Conservation (phyloP, 1,284 basidiomycete genomes). For the Thecaphora frezii region DNA sequence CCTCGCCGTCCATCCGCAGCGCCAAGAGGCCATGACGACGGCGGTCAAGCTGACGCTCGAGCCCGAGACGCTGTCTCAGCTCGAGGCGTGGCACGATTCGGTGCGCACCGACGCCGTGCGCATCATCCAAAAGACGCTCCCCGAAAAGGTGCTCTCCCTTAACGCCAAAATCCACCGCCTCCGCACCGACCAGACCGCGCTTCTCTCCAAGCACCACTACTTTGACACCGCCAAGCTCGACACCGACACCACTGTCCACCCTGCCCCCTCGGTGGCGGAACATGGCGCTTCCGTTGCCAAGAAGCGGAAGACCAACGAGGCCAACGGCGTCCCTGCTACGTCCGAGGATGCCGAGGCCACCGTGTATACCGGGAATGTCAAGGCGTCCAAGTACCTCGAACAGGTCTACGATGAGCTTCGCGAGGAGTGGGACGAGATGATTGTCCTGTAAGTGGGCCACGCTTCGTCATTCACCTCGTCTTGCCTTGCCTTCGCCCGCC, state of each 20-base stretch:
- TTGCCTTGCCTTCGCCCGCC: no score
- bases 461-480: no score
- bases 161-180: conserved; percentile 22
- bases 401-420: conserved; percentile 20
- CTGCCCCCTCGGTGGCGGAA: conserved; percentile 1
- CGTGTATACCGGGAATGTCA: conserved; percentile 24
- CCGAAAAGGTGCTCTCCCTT: conserved; percentile 32
- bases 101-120: conserved; percentile 23
- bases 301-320: conserved; percentile 24
- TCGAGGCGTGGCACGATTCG: conserved; percentile 31
- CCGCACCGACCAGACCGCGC: conserved; percentile 13
- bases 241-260: conserved; percentile 14
- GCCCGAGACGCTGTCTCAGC: conserved; percentile 16
- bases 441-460: conserved; percentile 8
- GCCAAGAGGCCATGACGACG: conserved; percentile 13
- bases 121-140: conserved; percentile 31
- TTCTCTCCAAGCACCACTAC: conserved; percentile 25
- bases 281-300: conserved; percentile 1
- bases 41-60: conserved; percentile 30
- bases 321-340: not conserved
- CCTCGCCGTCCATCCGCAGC: no score
- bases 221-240: conserved; percentile 13
- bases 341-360: not conserved
- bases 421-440: conserved; percentile 30
- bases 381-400: conserved; percentile 15